Conservation (phyloP, 306 rosid species). For the Urtica urens region DNA sequence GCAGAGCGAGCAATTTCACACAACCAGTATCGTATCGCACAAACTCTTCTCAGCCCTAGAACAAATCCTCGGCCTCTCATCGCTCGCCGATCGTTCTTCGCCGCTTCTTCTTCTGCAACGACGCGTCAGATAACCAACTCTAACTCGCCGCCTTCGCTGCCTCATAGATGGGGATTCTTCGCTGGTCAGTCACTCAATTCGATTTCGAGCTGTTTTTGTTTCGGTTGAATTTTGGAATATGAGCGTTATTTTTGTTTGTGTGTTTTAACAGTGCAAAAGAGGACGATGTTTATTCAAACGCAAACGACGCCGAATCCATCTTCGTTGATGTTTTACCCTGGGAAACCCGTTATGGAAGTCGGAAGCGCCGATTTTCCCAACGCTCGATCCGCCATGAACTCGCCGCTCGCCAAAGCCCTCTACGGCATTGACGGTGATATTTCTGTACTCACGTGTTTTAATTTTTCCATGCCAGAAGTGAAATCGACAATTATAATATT, state of each 20-base stretch:
- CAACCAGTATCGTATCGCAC: slow-evolving; percentile 1
- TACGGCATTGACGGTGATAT: slow-evolving; percentile 61
- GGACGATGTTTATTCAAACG: slow-evolving; percentile 56
- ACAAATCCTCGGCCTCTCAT: background rate
- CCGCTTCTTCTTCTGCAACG: background rate
- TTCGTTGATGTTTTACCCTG: slow-evolving; percentile 58
- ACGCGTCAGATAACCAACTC: too few species aligned
- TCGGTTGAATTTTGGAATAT: background rate
- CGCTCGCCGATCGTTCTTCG: background rate
- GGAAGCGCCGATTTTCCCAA: slow-evolving; percentile 94
- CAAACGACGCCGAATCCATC: slow-evolving; percentile 62
- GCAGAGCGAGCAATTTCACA: slow-evolving; percentile 25
- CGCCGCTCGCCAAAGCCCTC: slow-evolving; percentile 75
- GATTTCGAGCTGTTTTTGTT: too few species aligned
- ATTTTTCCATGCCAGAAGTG: too few species aligned
- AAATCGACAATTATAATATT: too few species aligned
- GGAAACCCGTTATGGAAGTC: slow-evolving; percentile 74
- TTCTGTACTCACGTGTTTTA: background rate
- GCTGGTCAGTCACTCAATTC: slow-evolving; percentile 21
- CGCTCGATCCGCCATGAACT: slow-evolving; percentile 71
- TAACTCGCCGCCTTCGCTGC: background rate
- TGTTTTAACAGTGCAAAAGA: slow-evolving; percentile 46
- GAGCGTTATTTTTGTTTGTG: background rate
- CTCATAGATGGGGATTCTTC: slow-evolving; percentile 21
- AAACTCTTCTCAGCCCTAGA: background rate